Evolutionary conservation across 352 stramenopile species (phyloP), one percentile per base, ranked within the genome.

Genomic region (Phytophthora fragariae): DNA sequence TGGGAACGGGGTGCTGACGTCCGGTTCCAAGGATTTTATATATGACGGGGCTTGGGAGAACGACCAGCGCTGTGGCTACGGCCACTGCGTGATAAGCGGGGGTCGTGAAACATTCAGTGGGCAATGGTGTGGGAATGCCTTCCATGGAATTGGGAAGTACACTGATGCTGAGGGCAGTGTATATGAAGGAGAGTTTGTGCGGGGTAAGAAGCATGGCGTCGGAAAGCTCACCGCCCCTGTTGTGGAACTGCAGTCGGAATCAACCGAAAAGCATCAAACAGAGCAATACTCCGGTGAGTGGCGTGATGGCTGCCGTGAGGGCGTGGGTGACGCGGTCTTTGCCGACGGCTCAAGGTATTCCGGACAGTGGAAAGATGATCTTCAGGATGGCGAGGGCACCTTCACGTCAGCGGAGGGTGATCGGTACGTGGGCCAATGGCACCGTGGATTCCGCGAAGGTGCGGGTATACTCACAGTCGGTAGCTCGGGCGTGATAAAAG

Each of bases 131-230:
- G 64, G 65, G 9, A 94, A 94, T 58, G 78, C 89, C 44, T 97
- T 96, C 46, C 83, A 97, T 52, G 91, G 91, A 8, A 73, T 62
- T 5, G 91, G 91, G 19, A 92, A 86, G 41, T 93, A 93, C 68
- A 93, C 92, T 17, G 89, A 96, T 59, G 88, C 89, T 0, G 87
- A 94, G 55, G 91, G 91, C 2, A 83, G 82, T 33, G 81, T 94
- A 37, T 97, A 95, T 65, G 87, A 95, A 37, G 91, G 91, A 37
- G 91, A 97, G 77, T 96, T 94, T 68, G 75, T 72, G 0, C 60
- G 61, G 14, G 91, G 91, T 37, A 84, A 91, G 64, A 95, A 94
- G 65, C 81, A 97, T 21, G 91, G 91, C 35, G 77, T 90, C 44
- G 89, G 89, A 53, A 87, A 89, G 62, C 7, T 78, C 12, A 50